Evolutionary conservation across 352 stramenopile genomes (phyloP).

Genomic region (Globisporangium canariense): DNA sequence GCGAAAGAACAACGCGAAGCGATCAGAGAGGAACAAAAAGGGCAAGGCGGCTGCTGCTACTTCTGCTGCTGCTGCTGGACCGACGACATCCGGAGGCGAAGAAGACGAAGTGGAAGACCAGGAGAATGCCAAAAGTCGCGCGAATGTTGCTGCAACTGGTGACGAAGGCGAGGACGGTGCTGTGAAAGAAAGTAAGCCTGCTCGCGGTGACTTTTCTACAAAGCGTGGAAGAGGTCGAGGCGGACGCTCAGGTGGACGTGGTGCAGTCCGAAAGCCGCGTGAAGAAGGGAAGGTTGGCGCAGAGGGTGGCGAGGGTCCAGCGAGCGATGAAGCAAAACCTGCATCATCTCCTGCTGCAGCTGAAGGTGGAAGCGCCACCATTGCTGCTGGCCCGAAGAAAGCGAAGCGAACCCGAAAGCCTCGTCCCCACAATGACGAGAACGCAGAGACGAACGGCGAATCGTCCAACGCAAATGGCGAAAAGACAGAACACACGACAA

Average conservation of each 20-base stretch:
- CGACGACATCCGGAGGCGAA: slow-evolving; percentile 2
- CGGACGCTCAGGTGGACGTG: slow-evolving; percentile 22
- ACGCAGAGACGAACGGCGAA: neutral
- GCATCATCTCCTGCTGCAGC: neutral
- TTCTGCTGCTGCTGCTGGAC: neutral
- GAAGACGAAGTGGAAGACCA: slow-evolving; percentile 17
- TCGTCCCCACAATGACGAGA: slow-evolving; percentile 1
- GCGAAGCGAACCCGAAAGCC: slow-evolving; percentile 9
- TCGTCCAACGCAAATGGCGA: neutral
- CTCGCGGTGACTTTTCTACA: neutral
- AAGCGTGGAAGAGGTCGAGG: slow-evolving; percentile 18
- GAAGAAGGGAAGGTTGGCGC: slow-evolving; percentile 12
- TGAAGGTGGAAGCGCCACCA: neutral
- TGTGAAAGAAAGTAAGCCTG: slow-evolving; percentile 7
- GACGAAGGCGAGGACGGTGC: neutral
- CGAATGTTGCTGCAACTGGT: neutral
- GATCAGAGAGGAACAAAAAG: slow-evolving; percentile 19
- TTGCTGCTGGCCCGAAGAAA: slow-evolving; percentile 7
- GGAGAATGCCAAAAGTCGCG: slow-evolving; percentile 8
- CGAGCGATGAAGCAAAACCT: slow-evolving; percentile 4
- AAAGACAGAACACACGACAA: neutral
- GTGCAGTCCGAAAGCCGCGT: slow-evolving; percentile 12
- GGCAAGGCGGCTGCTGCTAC: slow-evolving; percentile 11
- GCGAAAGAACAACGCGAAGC: slow-evolving; percentile 22
- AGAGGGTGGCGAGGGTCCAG: slow-evolving; percentile 8